phyloP scores from a whole-genome alignment of 2,329 filamentous ascomycete species.

The Xylariaceae sp. region DNA sequence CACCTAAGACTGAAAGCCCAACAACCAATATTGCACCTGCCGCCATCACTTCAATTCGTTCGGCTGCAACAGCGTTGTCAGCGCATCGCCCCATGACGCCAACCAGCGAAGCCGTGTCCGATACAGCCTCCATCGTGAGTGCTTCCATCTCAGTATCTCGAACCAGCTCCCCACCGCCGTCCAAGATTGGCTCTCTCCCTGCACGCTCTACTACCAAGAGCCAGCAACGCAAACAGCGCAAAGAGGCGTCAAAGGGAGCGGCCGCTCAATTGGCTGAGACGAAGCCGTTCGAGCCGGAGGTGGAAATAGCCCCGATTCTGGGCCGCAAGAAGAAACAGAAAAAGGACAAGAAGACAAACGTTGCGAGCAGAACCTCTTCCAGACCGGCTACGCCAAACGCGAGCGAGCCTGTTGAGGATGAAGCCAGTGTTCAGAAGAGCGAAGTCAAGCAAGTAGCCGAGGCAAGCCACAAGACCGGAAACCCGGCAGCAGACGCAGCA shows the following conservation, averaged over 20 bases:
- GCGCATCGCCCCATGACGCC: constrained; percentile 65
- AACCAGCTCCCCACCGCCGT: constrained; percentile 65
- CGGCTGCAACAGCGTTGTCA: constrained; percentile 28
- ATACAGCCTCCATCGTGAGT: constrained; percentile 71
- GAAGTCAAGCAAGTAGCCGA: constrained; percentile 19
- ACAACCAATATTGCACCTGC: constrained; percentile 31
- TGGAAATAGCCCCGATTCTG: constrained; percentile 66
- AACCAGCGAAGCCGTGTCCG: constrained; percentile 69
- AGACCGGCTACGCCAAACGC: constrained; percentile 30
- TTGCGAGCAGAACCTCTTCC: constrained; percentile 22
- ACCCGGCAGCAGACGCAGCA: constrained; percentile 15
- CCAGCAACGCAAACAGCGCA: constrained; percentile 72
- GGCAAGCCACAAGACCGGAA: constrained; percentile 17
- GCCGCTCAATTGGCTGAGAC: constrained; percentile 50
- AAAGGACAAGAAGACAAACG: constrained; percentile 57
- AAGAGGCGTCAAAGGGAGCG: constrained; percentile 63
- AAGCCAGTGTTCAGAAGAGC: constrained; percentile 23
- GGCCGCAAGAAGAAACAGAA: constrained; percentile 83
- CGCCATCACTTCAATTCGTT: constrained; percentile 28
- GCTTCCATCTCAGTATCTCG: constrained; percentile 64
- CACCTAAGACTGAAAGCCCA: constrained; percentile 58
- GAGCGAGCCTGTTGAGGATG: constrained; percentile 30
- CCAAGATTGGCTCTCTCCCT: constrained; percentile 64
- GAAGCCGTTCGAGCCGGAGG: constrained; percentile 48
- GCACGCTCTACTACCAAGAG: constrained; percentile 70